A percentile compares a stretch with the other conserved stretches of the same genome.
Conservation (phyloP, 106 monocot genomes). For the Hemerocallis citrina region DNA sequence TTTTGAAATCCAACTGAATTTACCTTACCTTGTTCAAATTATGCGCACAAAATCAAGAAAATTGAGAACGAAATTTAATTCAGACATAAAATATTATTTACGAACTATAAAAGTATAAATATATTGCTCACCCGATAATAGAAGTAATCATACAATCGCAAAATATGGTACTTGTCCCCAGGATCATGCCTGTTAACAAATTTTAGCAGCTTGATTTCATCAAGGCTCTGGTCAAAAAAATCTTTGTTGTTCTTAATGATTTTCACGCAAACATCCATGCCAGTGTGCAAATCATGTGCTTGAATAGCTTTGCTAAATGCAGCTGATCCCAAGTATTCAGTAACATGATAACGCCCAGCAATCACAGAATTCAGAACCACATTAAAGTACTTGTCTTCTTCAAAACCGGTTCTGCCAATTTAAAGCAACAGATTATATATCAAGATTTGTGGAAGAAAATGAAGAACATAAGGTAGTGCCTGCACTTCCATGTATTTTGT, state of each 20-base stretch:
- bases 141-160: constrained; percentile 97
- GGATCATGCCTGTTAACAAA: constrained; percentile 98
- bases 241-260: constrained; percentile 99
- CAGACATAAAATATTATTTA: background rate
- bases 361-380: constrained; percentile 98
- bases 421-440: background rate
- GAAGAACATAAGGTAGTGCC: background rate
- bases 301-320: constrained; percentile 99
- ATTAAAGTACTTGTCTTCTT: constrained; percentile 97
- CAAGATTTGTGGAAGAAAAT: background rate
- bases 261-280: constrained; percentile 98
- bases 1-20: background rate
- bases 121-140: constrained; percentile 75
- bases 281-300: constrained; percentile 97
- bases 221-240: constrained; percentile 99
- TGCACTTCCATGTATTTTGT: too few relatives aligned
- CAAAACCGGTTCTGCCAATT: constrained; percentile 83
- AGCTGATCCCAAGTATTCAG: constrained; percentile 93
- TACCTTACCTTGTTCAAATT: background rate
- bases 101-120: background rate
- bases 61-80: background rate
- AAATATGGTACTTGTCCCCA: constrained; percentile 86
- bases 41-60: background rate
- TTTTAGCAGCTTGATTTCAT: constrained; percentile 99
- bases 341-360: constrained; percentile 97